Conservation (phyloP, 495 filamentous ascomycete genomes). For the Aspergillus bertholletiae region DNA sequence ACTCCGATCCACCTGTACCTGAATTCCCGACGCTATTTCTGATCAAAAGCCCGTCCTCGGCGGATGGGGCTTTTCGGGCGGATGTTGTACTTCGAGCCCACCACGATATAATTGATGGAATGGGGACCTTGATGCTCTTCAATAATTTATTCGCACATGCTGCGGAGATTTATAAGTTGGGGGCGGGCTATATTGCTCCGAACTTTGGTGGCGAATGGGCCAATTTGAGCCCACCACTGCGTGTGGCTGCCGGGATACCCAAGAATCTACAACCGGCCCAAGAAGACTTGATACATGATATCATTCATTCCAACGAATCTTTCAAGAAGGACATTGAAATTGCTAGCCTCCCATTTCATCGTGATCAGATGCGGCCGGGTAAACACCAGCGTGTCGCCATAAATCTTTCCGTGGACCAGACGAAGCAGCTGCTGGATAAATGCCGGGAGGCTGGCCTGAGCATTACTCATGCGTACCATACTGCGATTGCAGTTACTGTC, state of each 20-base stretch:
- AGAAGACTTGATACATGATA: constrained; percentile 5
- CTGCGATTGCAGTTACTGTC: constrained; percentile 20
- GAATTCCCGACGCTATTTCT: constrained; percentile 35
- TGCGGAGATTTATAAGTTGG: constrained; percentile 7
- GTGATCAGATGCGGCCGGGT: constrained; percentile 5
- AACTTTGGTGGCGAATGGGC: constrained; percentile 18
- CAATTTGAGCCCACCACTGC: constrained; percentile 23
- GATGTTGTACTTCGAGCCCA: constrained; percentile 42
- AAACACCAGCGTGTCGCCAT: constrained; percentile 23
- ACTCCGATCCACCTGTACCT: constrained; percentile 35
- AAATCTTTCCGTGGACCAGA: constrained; percentile 11
- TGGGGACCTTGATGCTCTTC: constrained; percentile 41
- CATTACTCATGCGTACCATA: constrained; percentile 27
- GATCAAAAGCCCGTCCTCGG: constrained; percentile 15
- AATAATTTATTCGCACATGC: constrained; percentile 21
- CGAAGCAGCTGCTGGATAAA: constrained; percentile 8
- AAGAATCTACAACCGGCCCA: neutral
- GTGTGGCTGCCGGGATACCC: constrained; percentile 21
- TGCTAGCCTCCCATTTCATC: constrained; percentile 16
- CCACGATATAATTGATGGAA: constrained; percentile 48
- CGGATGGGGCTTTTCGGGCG: constrained; percentile 6
- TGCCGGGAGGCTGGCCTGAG: constrained; percentile 13
- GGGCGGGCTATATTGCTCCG: constrained; percentile 4
- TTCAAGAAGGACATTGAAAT: constrained; percentile 15
- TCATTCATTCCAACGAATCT: constrained; percentile 10